These are phyloP conservation scores for Grigorovia humatica DNA, from an alignment of 805 yeast species.

Conservation along the genomic window DNA sequence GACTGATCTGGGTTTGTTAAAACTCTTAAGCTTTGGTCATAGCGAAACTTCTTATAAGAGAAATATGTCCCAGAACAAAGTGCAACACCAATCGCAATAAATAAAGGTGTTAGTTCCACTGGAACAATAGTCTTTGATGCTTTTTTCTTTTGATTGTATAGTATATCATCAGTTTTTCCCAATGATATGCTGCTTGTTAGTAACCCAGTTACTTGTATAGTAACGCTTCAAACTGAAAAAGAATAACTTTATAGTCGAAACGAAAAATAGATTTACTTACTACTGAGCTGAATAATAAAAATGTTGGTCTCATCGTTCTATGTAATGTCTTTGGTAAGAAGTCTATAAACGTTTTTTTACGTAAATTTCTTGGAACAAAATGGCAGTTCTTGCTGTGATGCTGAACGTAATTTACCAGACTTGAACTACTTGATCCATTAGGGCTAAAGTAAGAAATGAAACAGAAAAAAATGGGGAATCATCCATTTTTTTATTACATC, in stretches of 20 bases:
- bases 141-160: constrained; percentile 25
- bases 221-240: not conserved
- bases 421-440: no score
- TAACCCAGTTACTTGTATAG: no score
- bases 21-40: constrained; percentile 41
- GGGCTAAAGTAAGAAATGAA: no score
- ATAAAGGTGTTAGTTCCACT: constrained; percentile 49
- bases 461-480: no score
- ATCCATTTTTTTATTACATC: no score
- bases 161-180: not conserved
- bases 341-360: no score
- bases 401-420: no score
- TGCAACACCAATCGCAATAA: constrained; percentile 47
- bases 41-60: constrained; percentile 39
- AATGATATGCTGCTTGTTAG: not conserved
- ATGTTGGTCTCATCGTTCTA: constrained; percentile 4
- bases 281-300: constrained; percentile 5
- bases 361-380: no score
- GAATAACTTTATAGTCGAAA: no score
- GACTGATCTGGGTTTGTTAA: constrained; percentile 35
- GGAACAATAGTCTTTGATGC: constrained; percentile 33
- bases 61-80: constrained; percentile 40
- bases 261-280: constrained; percentile 3
- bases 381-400: no score
- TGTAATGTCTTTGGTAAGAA: no score